Evolutionary conservation across 164 flowering plant genomes (phyloP), one percentile per base, ranked within the genome.

Genomic region (Nelumbo lutea): DNA sequence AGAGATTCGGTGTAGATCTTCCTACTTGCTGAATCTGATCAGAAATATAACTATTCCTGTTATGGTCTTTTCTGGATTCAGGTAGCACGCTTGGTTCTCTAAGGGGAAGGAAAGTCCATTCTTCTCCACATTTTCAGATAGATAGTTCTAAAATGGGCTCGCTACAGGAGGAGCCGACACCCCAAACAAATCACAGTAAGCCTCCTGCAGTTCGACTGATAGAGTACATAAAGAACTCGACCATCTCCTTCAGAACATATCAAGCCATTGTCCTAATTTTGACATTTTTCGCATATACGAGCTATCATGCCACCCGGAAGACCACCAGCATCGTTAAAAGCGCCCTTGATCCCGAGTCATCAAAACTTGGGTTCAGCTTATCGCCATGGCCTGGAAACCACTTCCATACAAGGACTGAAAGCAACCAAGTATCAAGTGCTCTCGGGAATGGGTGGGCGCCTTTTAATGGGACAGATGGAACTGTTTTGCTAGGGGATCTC

Each of bases 251-350:
- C 79, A 85, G 78, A 76, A 79, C 90, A 42, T 72, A 90, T 79
- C 97, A 87, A 79, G 84, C 79, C 59, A 79, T 90, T 70, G 98
- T 90, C 72, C 76, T 94, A 59, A 73, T 86, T 46, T 75, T 88
- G 38, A 94, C 98, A 47, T 94, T 94, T 74, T 62, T 90, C 0
- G 91, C 95, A 2, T 94, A 94, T 50, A 75, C 94, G 3, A 79
- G 87, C 77, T 94, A 88, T 76, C 97, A 94, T 78, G 90, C 93
- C 42, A 74, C 91, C 5, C 62, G 98, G 13, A 94, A 94, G 82
- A 87, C 96, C 62, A 85, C 89, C 0, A 91, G 98, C 79, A 77
- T 94, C 14, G 95, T 94, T 42, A 91, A 94, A 73, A 86, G 93
- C 48, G 76, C 87, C 8, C 93, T 94, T 58, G 98, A 91, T 78